A percentile compares a stretch with the other conserved stretches of the same genome.
phyloP scores from a whole-genome alignment of 2,329 filamentous ascomycete species.

The Hortaea sp. region DNA sequence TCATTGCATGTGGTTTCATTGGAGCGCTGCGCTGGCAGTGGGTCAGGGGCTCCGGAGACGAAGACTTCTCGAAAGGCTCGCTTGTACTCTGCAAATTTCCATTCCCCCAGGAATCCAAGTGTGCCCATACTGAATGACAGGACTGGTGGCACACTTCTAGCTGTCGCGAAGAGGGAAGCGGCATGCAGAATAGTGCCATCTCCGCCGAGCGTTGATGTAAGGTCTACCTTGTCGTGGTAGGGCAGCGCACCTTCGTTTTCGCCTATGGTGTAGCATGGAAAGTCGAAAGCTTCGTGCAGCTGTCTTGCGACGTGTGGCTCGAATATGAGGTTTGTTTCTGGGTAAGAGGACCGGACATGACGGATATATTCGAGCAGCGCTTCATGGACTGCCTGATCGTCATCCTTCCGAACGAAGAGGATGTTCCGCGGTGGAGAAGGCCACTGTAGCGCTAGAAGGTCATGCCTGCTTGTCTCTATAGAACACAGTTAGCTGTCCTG shows the following conservation, averaged over 20 bases:
- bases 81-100: slow-evolving; percentile 91
- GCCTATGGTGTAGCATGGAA: slow-evolving; percentile 55
- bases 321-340: slow-evolving; percentile 69
- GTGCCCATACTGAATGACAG: slow-evolving; percentile 96
- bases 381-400: slow-evolving; percentile 44
- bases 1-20: slow-evolving; percentile 3
- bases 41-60: slow-evolving; percentile 55
- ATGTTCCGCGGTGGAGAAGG: slow-evolving; percentile 58
- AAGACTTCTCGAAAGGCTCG: slow-evolving; percentile 86
- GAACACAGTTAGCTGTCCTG: slow-evolving; percentile 13
- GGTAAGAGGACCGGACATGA: slow-evolving; percentile 72
- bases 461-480: slow-evolving; percentile 46
- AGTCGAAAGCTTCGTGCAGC: slow-evolving; percentile 59
- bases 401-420: slow-evolving; percentile 57
- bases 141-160: slow-evolving; percentile 74
- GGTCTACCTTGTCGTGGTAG: slow-evolving; percentile 72
- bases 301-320: slow-evolving; percentile 65
- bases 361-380: slow-evolving; percentile 50
- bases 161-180: slow-evolving; percentile 75
- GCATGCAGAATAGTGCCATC: slow-evolving; percentile 86
- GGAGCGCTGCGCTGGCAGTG: neutral
- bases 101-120: slow-evolving; percentile 87
- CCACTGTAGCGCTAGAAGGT: slow-evolving; percentile 58
- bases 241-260: slow-evolving; percentile 34
- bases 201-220: slow-evolving; percentile 82